Evolutionary conservation across 371 early-diverging fungal species (phyloP).

Genomic region (Mucor irregularis): DNA sequence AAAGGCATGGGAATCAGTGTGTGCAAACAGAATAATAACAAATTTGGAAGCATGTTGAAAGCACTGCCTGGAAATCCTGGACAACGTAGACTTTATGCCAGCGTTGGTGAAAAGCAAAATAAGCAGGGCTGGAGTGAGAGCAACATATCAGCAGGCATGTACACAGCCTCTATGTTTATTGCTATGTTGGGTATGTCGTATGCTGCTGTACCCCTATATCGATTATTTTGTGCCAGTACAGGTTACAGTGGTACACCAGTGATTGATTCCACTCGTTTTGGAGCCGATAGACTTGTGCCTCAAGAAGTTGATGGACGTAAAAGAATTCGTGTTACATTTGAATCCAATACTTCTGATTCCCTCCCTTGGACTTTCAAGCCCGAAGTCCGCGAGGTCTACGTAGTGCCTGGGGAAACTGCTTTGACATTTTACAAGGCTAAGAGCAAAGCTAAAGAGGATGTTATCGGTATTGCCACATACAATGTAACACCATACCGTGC

Average conservation of each 20-base stretch:
- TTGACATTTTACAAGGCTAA: constrained; percentile 96
- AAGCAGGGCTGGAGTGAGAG: background rate
- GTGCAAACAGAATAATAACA: too few relatives aligned
- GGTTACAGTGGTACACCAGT: constrained; percentile 90
- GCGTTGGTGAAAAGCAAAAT: background rate
- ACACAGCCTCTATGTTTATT: constrained; percentile 82
- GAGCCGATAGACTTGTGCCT: constrained; percentile 62
- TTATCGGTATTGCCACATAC: constrained; percentile 97
- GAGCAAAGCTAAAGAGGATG: constrained; percentile 85
- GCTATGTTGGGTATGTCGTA: constrained; percentile 88
- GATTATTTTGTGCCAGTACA: constrained; percentile 90
- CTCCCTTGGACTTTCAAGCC: constrained; percentile 93
- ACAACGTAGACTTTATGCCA: constrained; percentile 1
- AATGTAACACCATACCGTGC: constrained; percentile 94
- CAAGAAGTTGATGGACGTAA: constrained; percentile 47
- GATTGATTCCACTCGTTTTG: constrained; percentile 58
- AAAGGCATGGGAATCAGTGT: too few relatives aligned
- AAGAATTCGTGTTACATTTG: constrained; percentile 84
- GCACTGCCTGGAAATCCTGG: background rate
- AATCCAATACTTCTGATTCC: constrained; percentile 75
- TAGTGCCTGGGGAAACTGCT: constrained; percentile 96
- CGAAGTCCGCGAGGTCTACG: constrained; percentile 79
- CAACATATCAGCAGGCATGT: constrained; percentile 61
- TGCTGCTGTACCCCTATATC: constrained; percentile 96
- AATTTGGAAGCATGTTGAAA: too few relatives aligned